Base-by-base conservation (phyloP, 768 basidiomycete species). In the Leccinum boreale region DNA sequence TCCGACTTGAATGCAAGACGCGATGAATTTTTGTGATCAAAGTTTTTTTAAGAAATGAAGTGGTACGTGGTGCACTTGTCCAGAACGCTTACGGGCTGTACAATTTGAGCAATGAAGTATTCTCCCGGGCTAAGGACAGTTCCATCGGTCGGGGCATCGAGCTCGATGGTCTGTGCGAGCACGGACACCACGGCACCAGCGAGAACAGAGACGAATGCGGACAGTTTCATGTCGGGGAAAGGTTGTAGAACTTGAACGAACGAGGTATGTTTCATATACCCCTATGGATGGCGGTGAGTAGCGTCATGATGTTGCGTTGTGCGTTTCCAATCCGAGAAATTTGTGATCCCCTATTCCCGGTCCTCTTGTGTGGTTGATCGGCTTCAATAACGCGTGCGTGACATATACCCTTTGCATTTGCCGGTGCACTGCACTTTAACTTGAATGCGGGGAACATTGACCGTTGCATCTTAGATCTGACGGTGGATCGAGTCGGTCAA, bases 141-240 rank as follows among this genome's bases (percentile, higher is more conserved):
- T 14, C 71, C 70, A 3, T 63, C n/a, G 5, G 59, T 53, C 15
- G 71, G 71, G 29, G 45, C 5, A 24, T 64, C 67, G 7, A 73
- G 55, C 33, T 62, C 55, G 9, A 72, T 73, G 1, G 70, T 72
- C 60, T 73, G 70, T 7, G 64, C 63, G 9, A 72, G 36, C 12
- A 59, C 65, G 42, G 58, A 57, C 0, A 49, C 58, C 7, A 50
- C 58, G 9, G 45, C 59, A 12, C 53, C 29, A 19, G 44, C 35
- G 8, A 67, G 46, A 33, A 62, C 21, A 51, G 42, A 29, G 26
- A 59, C 35, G n/a, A 31, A 6, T 15, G 58, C 5, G 44, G 63
- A 36, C 33, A 57, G 17, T 48, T 58, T 68, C 70, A 72, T 70
- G 17, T 14, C 53, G 6, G 14, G 8, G 26, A 23, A 23, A 9